These are phyloP conservation scores for Cetraspora pellucida DNA, from an alignment of 192 early-diverging fungal genomes.

Conservation along the genomic window DNA sequence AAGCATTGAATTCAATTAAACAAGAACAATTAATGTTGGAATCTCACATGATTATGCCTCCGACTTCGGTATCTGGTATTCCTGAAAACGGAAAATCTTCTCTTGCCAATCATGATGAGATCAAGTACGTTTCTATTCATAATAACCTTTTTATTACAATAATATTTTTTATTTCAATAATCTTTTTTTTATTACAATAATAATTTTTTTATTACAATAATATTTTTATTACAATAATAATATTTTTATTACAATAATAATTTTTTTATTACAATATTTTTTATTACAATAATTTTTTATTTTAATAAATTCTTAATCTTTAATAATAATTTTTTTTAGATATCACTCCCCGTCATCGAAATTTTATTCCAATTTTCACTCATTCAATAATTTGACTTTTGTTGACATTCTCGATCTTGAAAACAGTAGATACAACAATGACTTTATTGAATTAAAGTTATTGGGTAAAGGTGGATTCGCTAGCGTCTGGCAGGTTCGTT, in stretches of 20 bases:
- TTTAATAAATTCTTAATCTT: too few species aligned
- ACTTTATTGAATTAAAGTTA: constrained; percentile 77
- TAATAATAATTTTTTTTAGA: too few species aligned
- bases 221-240: constrained; percentile 8
- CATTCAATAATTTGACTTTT: constrained; percentile 40
- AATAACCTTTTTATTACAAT: too few species aligned
- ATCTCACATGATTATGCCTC: constrained; percentile 55
- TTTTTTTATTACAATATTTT: constrained; percentile 25
- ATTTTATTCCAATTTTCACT: not conserved
- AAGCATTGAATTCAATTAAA: constrained; percentile 73
- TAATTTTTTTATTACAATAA: too few species aligned
- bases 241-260: constrained; percentile 20
- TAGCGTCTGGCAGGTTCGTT: constrained; percentile 57
- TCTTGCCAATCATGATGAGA: not conserved
- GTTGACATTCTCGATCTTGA: constrained; percentile 59
- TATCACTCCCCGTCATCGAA: not conserved
- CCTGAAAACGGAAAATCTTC: not conserved
- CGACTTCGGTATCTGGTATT: constrained; percentile 33
- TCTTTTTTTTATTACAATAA: too few species aligned
- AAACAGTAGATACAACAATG: constrained; percentile 74
- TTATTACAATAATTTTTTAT: constrained; percentile 9
- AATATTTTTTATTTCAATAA: too few species aligned
- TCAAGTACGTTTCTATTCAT: not conserved
- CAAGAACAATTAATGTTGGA: constrained; percentile 45
- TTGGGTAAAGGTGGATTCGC: constrained; percentile 96